These are phyloP conservation scores for Ilex aquifolium DNA, from an alignment of 257 asterid genomes.

Conservation along the genomic window DNA sequence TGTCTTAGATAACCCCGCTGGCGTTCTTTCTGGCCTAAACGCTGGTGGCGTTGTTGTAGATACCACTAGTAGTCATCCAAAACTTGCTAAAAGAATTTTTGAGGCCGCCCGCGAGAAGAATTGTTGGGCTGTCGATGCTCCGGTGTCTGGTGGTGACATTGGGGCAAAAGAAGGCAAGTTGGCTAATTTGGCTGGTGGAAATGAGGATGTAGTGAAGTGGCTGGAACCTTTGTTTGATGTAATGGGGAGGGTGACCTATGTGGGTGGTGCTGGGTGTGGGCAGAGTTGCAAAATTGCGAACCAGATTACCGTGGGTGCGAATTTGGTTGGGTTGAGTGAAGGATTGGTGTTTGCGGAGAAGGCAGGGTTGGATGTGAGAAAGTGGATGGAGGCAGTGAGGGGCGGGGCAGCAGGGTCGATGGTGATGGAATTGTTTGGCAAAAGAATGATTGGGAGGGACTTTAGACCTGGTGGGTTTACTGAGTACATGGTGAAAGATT, in stretches of 20 bases:
- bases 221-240: slow-evolving; percentile 57
- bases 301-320: slow-evolving; percentile 65
- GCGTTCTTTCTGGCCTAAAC: slow-evolving; percentile 39
- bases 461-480: slow-evolving; percentile 74
- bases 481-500: slow-evolving; percentile 87
- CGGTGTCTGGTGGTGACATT: slow-evolving; percentile 80
- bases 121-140: slow-evolving; percentile 66
- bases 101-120: slow-evolving; percentile 34
- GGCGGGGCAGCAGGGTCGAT: slow-evolving; percentile 86
- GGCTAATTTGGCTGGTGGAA: slow-evolving; percentile 73
- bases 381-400: slow-evolving; percentile 65
- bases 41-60: slow-evolving; percentile 57
- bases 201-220: slow-evolving; percentile 59
- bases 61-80: slow-evolving; percentile 77
- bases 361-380: slow-evolving; percentile 58
- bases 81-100: slow-evolving; percentile 46
- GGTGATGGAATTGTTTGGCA: slow-evolving; percentile 81
- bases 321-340: slow-evolving; percentile 72
- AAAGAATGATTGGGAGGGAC: slow-evolving; percentile 72
- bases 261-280: slow-evolving; percentile 79
- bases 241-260: slow-evolving; percentile 54
- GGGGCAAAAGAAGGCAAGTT: slow-evolving; percentile 73
- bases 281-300: slow-evolving; percentile 82
- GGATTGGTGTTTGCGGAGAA: slow-evolving; percentile 75
- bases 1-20: slow-evolving; percentile 30